Evolutionary conservation across 192 early-diverging fungal genomes (phyloP).

Genomic region (Backusella morwellensis): DNA sequence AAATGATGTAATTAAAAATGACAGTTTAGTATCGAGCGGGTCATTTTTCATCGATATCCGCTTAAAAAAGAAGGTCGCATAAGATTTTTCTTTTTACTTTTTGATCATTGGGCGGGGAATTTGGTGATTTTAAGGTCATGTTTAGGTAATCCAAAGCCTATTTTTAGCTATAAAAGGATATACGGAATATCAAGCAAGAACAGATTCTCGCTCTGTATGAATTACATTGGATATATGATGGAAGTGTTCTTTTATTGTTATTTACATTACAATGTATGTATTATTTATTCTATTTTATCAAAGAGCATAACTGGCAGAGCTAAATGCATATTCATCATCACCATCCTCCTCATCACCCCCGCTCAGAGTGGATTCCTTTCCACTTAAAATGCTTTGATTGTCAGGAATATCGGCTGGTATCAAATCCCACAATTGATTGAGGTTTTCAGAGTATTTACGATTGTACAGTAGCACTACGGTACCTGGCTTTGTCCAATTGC

Average conservation of each 20-base stretch:
- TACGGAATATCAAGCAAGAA: no score
- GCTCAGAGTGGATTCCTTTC: not conserved
- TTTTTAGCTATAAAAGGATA: not conserved
- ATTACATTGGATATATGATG: not conserved
- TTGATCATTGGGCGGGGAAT: not conserved
- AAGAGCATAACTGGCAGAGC: constrained; percentile 35
- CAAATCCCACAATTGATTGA: constrained; percentile 32
- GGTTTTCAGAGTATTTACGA: constrained; percentile 31
- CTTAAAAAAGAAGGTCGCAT: not conserved
- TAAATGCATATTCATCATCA: constrained; percentile 32
- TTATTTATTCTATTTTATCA: constrained; percentile 12
- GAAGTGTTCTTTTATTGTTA: not conserved
- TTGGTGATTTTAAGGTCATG: not conserved
- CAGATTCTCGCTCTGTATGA: not conserved
- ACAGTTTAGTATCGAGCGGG: no score
- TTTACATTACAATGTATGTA: not conserved
- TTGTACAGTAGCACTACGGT: constrained; percentile 30
- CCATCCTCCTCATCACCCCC: not conserved
- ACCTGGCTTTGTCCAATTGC: constrained; percentile 33
- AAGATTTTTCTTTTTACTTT: not conserved
- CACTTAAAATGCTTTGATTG: not conserved
- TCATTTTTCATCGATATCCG: not conserved
- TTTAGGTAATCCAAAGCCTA: not conserved
- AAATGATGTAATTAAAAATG: not conserved
- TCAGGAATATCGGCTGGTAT: constrained; percentile 14